These are phyloP conservation scores for Candida insectorum DNA, from an alignment of 805 yeast genomes.

Conservation along the genomic window DNA sequence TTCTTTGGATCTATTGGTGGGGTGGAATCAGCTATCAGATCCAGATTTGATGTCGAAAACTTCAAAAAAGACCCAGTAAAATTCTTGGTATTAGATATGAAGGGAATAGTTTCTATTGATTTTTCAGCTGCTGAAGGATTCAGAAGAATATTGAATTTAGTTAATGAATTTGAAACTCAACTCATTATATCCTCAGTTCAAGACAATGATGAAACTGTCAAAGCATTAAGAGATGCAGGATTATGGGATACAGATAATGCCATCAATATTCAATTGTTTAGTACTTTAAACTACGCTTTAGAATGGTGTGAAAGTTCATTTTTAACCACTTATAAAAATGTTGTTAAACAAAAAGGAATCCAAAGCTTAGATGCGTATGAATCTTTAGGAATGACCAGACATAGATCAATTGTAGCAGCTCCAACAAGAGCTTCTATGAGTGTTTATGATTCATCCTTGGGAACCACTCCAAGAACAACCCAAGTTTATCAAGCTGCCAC, in stretches of 20 bases:
- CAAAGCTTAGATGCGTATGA: constrained; percentile 7
- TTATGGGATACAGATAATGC: constrained; percentile 52
- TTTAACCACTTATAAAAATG: constrained; percentile 53
- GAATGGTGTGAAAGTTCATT: constrained; percentile 98
- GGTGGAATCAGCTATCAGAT: constrained; percentile 72
- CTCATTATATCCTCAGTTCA: constrained; percentile 76
- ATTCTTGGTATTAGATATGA: constrained; percentile 81
- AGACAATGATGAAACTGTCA: constrained; percentile 61
- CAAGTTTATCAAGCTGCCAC: constrained; percentile 54
- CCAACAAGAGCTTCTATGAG: constrained; percentile 9
- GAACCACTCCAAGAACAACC: constrained; percentile 49
- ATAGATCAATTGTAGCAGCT: constrained; percentile 11
- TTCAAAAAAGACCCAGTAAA: constrained; percentile 62
- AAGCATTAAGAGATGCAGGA: constrained; percentile 80
- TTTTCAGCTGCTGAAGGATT: constrained; percentile 97
- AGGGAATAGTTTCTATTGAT: constrained; percentile 76
- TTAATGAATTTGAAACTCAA: constrained; percentile 64
- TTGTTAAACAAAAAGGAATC: constrained; percentile 8
- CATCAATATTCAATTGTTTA: constrained; percentile 57
- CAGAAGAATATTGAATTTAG: constrained; percentile 75
- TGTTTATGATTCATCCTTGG: constrained; percentile 23
- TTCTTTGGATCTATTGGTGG: constrained; percentile 96
- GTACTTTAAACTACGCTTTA: constrained; percentile 77
- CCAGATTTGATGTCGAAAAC: constrained; percentile 53
- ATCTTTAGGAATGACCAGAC: constrained; percentile 13